phyloP scores from a whole-genome alignment of 306 rosid species.

The Rosa chinensis region DNA sequence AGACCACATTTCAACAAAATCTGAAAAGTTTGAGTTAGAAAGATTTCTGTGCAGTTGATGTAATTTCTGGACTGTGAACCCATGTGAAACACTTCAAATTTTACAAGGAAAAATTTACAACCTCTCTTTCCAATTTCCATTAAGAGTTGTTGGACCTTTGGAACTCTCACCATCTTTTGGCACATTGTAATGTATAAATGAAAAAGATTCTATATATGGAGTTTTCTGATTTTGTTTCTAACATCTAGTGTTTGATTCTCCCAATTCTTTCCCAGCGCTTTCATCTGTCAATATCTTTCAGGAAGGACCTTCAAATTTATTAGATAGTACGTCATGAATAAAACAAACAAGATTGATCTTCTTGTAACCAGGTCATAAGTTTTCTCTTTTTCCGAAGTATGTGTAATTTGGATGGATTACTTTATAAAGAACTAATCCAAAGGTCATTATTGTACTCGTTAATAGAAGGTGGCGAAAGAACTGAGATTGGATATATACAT shows the following conservation, averaged over 20 bases:
- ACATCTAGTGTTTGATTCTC: not conserved
- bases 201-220: constrained; percentile 8
- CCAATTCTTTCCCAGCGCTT: not conserved
- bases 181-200: not conserved
- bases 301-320: not conserved
- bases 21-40: not conserved
- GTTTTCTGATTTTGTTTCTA: not conserved
- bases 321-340: not conserved
- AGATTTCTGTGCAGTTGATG: not conserved
- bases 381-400: not conserved
- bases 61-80: constrained; percentile 1
- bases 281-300: not conserved
- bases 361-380: not conserved
- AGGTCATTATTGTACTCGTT: no score
- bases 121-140: constrained; percentile 22
- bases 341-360: not conserved
- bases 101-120: not conserved
- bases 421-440: no score
- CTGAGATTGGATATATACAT: not conserved
- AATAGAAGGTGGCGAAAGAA: not conserved
- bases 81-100: constrained; percentile 11
- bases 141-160: constrained; percentile 10
- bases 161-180: constrained; percentile 1
- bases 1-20: not conserved
- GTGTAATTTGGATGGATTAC: not conserved